Evolutionary conservation across 345 rosid species (phyloP), one percentile per base, ranked within the genome.

Genomic region (Gynandropsis gynandra): DNA sequence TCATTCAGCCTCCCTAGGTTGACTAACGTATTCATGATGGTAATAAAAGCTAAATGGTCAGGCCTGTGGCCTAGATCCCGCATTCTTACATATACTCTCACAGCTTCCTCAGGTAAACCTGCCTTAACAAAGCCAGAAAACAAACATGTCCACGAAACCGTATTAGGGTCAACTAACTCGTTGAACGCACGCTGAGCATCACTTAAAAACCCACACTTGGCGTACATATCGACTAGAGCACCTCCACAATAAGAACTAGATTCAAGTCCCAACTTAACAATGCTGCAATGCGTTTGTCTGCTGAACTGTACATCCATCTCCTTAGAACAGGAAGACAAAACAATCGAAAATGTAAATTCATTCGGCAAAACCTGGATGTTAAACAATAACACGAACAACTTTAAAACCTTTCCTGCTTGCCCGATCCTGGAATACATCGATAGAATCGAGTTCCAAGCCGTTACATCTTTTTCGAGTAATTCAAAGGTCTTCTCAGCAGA

Each of bases 61-160:
- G 92, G 85, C 43, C 58, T 73, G 61, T 24, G 76, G 13, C 92
- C 87, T 17, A 24, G 67, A 52, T 54, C 64, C 64, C 65, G 51
- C 89, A 87, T 80, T 68, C 56, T 58, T 32, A 82, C 70, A 65
- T 78, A 83, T 32, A 90, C 66, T 15, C 58, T 46, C 19, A 82
- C 54, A 1, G 96, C 98, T 49, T 78, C 85, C 71, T 74, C 78
- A 14, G 82, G 87, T 47, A 78, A 65, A 56, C 80, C 81, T 52
- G 56, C 79, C 58, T 74, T 74, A 58, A 79, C 72, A 68, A 83
- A 90, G 17, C 96, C 98, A 24, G 90, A 74, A 38, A 83, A 68
- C 85, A 90, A 72, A 7, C 96, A 76, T 10, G 98, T 87, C 96
- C 95, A 81, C 48, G 85, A 78, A 76, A 90, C 85, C 0, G 75